Percentiles rank a stretch among this genome's conserved stretches.
These are phyloP conservation scores for Takakia lepidozioides DNA, from an alignment of 225 moss, liverwort and hornwort genomes.

Conservation along the genomic window DNA sequence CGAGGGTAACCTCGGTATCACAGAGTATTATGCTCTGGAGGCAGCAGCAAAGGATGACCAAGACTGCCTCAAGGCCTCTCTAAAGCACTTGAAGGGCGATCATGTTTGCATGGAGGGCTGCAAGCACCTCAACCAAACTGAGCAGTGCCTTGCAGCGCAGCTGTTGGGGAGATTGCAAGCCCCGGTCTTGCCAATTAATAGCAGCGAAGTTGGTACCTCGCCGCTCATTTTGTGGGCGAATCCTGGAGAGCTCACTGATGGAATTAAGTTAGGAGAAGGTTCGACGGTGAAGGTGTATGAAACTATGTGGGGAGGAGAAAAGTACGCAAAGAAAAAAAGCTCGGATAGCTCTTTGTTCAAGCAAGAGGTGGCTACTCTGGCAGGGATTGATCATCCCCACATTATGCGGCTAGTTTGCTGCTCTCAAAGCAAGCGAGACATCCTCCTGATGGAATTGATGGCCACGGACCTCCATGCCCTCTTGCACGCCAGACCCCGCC, in stretches of 20 bases:
- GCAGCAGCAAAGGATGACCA: slow-evolving; percentile 8
- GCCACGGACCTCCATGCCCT: slow-evolving; percentile 4
- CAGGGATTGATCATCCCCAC: slow-evolving; percentile 8
- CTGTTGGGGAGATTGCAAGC: slow-evolving; percentile 10
- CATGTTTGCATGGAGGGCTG: slow-evolving; percentile 9
- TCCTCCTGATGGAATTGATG: slow-evolving; percentile 17
- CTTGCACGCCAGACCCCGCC: not conserved
- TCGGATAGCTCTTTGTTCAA: not conserved
- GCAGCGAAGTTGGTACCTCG: not conserved
- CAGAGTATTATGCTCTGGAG: no score
- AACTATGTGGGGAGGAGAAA: slow-evolving; percentile 8
- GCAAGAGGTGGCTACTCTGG: slow-evolving; percentile 8
- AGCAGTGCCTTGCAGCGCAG: slow-evolving; percentile 6
- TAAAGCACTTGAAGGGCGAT: not conserved
- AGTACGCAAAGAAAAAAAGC: slow-evolving; percentile 5
- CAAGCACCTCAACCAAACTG: not conserved
- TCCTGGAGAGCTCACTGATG: not conserved
- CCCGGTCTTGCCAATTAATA: not conserved
- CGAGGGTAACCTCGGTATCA: no score
- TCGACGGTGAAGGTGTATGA: slow-evolving; percentile 3
- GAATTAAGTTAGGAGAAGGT: not conserved
- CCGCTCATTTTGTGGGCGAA: slow-evolving; percentile 7
- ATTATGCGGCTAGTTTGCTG: slow-evolving; percentile 6
- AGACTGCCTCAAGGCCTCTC: not conserved
- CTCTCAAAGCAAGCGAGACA: not conserved